phyloP scores from a whole-genome alignment of 225 moss, liverwort and hornwort species.

The Lunularia cruciata region DNA sequence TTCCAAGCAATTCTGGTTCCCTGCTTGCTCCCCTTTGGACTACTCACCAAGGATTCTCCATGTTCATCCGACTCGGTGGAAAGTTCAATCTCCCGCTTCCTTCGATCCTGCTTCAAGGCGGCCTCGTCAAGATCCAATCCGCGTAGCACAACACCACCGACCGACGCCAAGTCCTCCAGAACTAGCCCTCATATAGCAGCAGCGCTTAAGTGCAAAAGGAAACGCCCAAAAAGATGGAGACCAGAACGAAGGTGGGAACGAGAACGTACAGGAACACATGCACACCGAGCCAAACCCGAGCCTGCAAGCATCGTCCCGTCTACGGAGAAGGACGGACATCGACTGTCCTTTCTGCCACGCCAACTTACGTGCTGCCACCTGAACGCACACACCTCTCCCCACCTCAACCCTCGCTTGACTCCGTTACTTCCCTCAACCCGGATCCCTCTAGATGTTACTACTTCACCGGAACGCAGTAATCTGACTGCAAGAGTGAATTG shows the following conservation, averaged over 20 bases:
- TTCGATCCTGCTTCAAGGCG: neutral
- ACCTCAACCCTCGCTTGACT: too few relatives aligned
- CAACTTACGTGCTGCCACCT: neutral
- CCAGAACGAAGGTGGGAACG: neutral
- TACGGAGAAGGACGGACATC: neutral
- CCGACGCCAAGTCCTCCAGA: neutral
- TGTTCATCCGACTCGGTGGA: neutral
- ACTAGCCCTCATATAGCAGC: neutral
- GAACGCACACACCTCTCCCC: neutral
- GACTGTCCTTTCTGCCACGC: neutral
- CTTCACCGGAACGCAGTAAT: too few relatives aligned
- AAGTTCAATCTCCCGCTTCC: neutral
- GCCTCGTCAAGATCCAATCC: constrained; percentile 24
- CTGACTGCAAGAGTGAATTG: too few relatives aligned
- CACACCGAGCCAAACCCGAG: neutral
- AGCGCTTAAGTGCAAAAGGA: constrained; percentile 1
- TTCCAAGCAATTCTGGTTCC: neutral
- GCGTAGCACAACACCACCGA: constrained; percentile 12
- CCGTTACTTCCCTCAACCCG: too few relatives aligned
- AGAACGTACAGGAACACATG: neutral
- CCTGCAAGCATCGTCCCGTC: neutral
- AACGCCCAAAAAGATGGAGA: neutral
- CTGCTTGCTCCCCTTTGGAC: neutral
- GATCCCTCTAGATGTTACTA: too few relatives aligned
- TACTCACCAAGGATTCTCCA: neutral